Evolutionary conservation across 2,329 filamentous ascomycete genomes (phyloP).

Genomic region (Colletotrichum siamense): DNA sequence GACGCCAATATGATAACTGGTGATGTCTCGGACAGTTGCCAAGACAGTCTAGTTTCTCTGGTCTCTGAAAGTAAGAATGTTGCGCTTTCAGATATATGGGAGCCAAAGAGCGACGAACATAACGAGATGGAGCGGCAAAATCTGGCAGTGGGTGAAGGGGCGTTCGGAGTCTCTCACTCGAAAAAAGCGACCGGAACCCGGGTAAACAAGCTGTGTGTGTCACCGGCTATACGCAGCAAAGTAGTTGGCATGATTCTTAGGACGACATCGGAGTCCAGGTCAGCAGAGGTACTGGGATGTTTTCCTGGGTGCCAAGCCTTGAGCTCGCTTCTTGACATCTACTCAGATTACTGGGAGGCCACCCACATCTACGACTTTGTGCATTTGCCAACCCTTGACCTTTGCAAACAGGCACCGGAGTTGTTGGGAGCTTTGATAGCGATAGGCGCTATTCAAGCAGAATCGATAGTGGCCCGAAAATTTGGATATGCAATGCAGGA

Average conservation of each 20-base stretch:
- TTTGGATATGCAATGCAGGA: background rate
- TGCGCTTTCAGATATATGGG: background rate
- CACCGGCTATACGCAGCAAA: background rate
- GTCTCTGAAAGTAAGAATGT: background rate
- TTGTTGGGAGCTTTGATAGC: background rate
- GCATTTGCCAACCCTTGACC: background rate
- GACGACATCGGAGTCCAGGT: background rate
- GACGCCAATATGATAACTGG: background rate
- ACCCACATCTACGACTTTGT: background rate
- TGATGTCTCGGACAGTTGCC: background rate
- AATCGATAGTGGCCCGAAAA: background rate
- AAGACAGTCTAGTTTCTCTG: constrained; percentile 24
- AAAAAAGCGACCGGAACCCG: background rate
- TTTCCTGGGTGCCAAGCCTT: background rate
- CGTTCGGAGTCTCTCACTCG: background rate
- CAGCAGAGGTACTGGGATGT: background rate
- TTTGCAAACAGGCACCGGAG: background rate
- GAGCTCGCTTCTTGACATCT: background rate
- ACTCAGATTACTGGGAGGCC: background rate
- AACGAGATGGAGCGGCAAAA: background rate
- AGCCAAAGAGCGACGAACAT: background rate
- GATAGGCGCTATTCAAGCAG: background rate
- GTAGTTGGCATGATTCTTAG: background rate
- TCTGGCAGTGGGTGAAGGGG: background rate
- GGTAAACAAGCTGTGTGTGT: background rate